phyloP scores from a whole-genome alignment of 352 stramenopile genomes.

The Elongisporangium anandrum region DNA sequence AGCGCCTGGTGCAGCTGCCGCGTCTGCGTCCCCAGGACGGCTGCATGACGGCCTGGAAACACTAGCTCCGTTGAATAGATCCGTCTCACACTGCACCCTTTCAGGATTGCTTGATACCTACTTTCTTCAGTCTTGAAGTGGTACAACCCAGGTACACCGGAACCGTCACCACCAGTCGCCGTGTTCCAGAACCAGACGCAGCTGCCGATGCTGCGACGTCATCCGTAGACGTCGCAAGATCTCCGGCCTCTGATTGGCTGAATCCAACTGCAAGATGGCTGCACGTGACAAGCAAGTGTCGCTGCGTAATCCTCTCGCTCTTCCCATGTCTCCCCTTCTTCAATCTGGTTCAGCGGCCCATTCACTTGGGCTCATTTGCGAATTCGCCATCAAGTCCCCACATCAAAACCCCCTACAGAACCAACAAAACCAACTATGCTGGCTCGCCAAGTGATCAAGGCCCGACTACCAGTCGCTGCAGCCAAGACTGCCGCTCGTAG shows the following conservation, averaged over 20 bases:
- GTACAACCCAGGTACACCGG: not conserved
- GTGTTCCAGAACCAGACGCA: not conserved
- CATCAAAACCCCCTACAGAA: constrained; percentile 2
- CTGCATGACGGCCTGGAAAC: constrained; percentile 74
- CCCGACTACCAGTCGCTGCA: constrained; percentile 11
- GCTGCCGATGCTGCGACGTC: not conserved
- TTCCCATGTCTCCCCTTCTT: constrained; percentile 4
- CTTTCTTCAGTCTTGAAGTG: not conserved
- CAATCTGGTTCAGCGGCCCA: constrained; percentile 4
- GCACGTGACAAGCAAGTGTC: not conserved
- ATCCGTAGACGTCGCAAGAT: not conserved
- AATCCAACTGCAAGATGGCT: not conserved
- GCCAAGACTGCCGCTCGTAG: constrained; percentile 14
- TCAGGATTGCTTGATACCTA: not conserved
- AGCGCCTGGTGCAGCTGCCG: constrained; percentile 64
- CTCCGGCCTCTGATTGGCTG: not conserved
- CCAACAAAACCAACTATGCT: constrained; percentile 19
- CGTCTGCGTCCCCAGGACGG: constrained; percentile 64
- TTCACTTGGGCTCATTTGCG: constrained; percentile 12
- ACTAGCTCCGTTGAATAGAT: constrained; percentile 15
- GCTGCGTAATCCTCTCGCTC: constrained; percentile 1
- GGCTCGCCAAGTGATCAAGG: constrained; percentile 10
- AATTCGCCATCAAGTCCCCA: constrained; percentile 17
- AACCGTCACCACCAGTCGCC: not conserved
- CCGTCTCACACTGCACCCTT: not conserved